Base-by-base conservation (phyloP, 2,329 filamentous ascomycete genomes). In the Talaromyces sp. region DNA sequence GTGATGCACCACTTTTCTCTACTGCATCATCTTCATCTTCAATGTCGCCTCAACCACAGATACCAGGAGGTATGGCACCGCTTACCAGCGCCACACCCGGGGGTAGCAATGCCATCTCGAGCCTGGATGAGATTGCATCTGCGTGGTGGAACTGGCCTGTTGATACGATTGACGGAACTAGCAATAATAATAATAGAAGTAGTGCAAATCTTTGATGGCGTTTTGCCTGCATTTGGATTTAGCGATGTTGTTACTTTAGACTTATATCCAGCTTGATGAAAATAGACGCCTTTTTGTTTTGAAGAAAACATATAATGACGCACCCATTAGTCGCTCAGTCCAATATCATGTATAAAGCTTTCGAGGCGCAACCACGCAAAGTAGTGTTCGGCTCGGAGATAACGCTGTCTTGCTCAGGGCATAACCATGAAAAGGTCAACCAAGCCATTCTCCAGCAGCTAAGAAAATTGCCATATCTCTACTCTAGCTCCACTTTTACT, bases 61-160 rank as follows among this genome's bases (percentile, higher is more conserved):
- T 57, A 13, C 39, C 50, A 47, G 49, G 50, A 8, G 61, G 59
- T 13, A 37, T 56, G 52, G 22, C n/a, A n/a, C 25, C 52, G 6
- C 19, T 56, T 1, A 31, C 54, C 22, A 49, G 25, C n/a, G 45
- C n/a, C 13, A 25, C 52, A 19, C 52, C 52, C 0, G 52, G 52
- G 5, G 43, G 22, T n/a, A 52, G 25, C 19, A 62, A 59, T 39
- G 43, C 11, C 9, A 33, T 62, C 4, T 35, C 65, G 25, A 64
- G 19, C 54, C 35, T 64, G 35, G 39, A 49, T 25, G 65, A 64
- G 10, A 57, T 62, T 22, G 58, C 52, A 25, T 58, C 61, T 57
- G 35, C 49, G 11, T 67, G 65, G 65, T 67, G 65, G 65, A 60
- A 59, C 41, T 61, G 56, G 45, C 57, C 50, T 31, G 31, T 60